Conservation (phyloP, 1,284 basidiomycete genomes). For the Pseudozyma tsukubaensis region DNA sequence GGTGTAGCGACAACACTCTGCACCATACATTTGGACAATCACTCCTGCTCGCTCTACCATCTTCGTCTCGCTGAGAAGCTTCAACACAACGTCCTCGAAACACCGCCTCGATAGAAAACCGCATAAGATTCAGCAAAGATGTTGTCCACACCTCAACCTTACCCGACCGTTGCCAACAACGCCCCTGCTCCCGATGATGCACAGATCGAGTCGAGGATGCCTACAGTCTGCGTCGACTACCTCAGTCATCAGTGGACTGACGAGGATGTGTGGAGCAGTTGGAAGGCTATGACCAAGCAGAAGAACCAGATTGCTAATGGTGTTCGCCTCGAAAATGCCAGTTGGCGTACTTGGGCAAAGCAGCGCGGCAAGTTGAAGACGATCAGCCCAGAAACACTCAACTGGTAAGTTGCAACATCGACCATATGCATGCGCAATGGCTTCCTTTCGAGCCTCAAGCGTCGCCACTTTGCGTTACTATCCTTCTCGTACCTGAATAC, state of each 20-base stretch:
- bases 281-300: constrained; percentile 97
- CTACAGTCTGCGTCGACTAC: constrained; percentile 76
- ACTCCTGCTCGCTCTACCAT: constrained; percentile 1
- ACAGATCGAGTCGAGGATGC: constrained; percentile 68
- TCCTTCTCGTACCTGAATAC: neutral
- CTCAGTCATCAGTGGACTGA: constrained; percentile 94
- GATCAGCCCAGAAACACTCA: constrained; percentile 94
- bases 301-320: constrained; percentile 99
- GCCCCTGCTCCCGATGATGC: constrained; percentile 66
- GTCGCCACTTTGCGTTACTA: neutral
- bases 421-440: neutral
- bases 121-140: constrained; percentile 42
- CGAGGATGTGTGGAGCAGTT: constrained; percentile 97
- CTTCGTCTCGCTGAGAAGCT: neutral
- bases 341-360: constrained; percentile 99
- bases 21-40: constrained; percentile 16
- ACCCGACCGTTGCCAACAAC: constrained; percentile 62
- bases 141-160: constrained; percentile 67
- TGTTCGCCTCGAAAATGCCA: constrained; percentile 92
- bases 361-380: constrained; percentile 96
- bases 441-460: neutral
- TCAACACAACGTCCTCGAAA: neutral
- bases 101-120: constrained; percentile 11
- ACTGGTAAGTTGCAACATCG: constrained; percentile 78
- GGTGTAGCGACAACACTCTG: constrained; percentile 30